Evolutionary conservation across 768 basidiomycete genomes (phyloP).

Genomic region (Psilocybe cyanescens): DNA sequence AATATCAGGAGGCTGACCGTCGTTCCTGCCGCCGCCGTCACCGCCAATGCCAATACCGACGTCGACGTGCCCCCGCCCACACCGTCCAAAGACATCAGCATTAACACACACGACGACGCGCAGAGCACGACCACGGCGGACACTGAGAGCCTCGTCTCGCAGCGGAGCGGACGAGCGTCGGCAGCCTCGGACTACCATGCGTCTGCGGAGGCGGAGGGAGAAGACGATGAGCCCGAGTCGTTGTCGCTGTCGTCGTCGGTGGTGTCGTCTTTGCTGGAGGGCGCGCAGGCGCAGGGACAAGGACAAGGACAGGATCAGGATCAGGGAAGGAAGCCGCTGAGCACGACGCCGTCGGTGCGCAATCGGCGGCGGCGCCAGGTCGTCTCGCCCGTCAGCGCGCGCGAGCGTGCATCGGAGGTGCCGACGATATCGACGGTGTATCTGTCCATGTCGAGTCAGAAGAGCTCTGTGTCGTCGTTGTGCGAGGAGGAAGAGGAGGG

Average conservation of each 20-base stretch:
- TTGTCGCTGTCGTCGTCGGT: constrained; percentile 3
- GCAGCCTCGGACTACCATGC: constrained; percentile 40
- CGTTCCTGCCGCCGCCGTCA: not conserved
- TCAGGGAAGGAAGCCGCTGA: not conserved
- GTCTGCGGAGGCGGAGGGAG: constrained; percentile 31
- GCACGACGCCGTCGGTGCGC: not conserved
- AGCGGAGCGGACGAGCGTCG: constrained; percentile 27
- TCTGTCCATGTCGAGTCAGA: too few species aligned
- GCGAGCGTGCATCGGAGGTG: constrained; percentile 26
- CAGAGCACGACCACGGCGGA: constrained; percentile 16
- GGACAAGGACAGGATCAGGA: not conserved
- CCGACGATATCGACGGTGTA: constrained; percentile 28
- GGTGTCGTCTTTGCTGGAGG: constrained; percentile 20
- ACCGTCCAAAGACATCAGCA: constrained; percentile 13
- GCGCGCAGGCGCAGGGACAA: constrained; percentile 7
- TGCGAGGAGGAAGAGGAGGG: not conserved
- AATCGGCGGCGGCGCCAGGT: not conserved
- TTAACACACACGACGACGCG: constrained; percentile 2
- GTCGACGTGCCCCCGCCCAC: constrained; percentile 11
- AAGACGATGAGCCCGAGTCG: not conserved
- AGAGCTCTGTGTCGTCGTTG: constrained; percentile 32
- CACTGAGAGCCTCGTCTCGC: constrained; percentile 21
- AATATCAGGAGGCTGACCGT: constrained; percentile 29
- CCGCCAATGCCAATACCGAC: constrained; percentile 1
- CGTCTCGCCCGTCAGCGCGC: not conserved